Percentiles rank a stretch among this genome's conserved stretches.
Conservation (phyloP, 2,329 filamentous ascomycete genomes). For the Verticillium nubilum region DNA sequence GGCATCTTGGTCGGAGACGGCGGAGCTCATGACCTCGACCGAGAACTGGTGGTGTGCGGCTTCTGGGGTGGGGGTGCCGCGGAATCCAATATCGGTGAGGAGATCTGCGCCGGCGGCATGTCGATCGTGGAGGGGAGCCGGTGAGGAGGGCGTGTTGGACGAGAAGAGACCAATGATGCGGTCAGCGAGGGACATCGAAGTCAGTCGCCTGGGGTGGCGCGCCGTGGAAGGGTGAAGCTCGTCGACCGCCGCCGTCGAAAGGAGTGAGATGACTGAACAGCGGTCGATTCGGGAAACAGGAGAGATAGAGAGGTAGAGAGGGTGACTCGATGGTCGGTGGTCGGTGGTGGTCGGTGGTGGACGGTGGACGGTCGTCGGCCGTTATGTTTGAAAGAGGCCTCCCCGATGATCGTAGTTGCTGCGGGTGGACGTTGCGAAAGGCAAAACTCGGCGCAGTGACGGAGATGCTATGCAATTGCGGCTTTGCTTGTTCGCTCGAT, state of each 20-base stretch:
- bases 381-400: background rate
- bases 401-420: background rate
- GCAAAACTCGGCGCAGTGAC: background rate
- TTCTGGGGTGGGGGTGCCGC: background rate
- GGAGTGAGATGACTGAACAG: background rate
- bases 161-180: conserved; percentile 46
- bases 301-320: too few relatives aligned
- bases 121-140: conserved; percentile 28
- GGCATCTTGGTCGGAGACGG: conserved; percentile 13
- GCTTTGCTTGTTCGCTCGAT: background rate
- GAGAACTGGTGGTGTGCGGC: background rate
- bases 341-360: background rate
- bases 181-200: conserved; percentile 50
- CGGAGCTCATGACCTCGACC: conserved; percentile 7
- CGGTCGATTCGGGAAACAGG: background rate
- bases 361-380: background rate
- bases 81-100: conserved; percentile 21
- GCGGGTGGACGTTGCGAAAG: background rate
- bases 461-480: background rate
- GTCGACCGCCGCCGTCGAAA: background rate
- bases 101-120: conserved; percentile 19
- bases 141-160: conserved; percentile 26
- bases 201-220: background rate
- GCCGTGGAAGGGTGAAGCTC: background rate
- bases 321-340: background rate